These are phyloP conservation scores for Penicillium macrosclerotiorum DNA, from an alignment of 495 filamentous ascomycete genomes.

Conservation along the genomic window DNA sequence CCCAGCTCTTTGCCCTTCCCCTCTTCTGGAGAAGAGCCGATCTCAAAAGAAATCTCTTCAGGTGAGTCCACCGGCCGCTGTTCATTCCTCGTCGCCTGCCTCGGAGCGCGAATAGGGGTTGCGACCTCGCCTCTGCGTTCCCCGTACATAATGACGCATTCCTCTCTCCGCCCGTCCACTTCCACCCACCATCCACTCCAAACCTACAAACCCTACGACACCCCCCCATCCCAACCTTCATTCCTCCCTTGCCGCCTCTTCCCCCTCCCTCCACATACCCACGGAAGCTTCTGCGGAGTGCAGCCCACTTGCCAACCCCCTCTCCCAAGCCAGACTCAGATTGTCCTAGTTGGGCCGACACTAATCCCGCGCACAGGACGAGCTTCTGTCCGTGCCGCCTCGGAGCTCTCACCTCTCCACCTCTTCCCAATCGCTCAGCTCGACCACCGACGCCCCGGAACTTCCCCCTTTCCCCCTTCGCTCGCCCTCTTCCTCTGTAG, in stretches of 20 bases:
- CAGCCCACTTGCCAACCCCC: slow-evolving; percentile 14
- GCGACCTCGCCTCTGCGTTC: slow-evolving; percentile 16
- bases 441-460: neutral
- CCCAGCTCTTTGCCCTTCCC: neutral
- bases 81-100: slow-evolving; percentile 1
- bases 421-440: neutral
- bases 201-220: no score
- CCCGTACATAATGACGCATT: slow-evolving; percentile 45
- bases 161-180: slow-evolving; percentile 22
- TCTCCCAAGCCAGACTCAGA: slow-evolving; percentile 1
- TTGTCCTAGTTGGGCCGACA: slow-evolving; percentile 6
- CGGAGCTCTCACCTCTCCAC: slow-evolving; percentile 15
- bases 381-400: slow-evolving; percentile 17
- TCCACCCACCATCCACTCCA: slow-evolving; percentile 9
- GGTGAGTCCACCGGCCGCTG: neutral
- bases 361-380: slow-evolving; percentile 24
- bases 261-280: slow-evolving; percentile 23
- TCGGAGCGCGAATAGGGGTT: no score
- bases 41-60: no score
- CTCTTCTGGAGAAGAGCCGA: no score
- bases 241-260: slow-evolving; percentile 16
- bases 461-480: neutral
- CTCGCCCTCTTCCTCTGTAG: neutral
- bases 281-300: slow-evolving; percentile 16
- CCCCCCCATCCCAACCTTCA: no score